A percentile compares a stretch with the other conserved stretches of the same genome.
Conservation (phyloP, 257 asterid genomes). For the Nicotiana sylvestris region DNA sequence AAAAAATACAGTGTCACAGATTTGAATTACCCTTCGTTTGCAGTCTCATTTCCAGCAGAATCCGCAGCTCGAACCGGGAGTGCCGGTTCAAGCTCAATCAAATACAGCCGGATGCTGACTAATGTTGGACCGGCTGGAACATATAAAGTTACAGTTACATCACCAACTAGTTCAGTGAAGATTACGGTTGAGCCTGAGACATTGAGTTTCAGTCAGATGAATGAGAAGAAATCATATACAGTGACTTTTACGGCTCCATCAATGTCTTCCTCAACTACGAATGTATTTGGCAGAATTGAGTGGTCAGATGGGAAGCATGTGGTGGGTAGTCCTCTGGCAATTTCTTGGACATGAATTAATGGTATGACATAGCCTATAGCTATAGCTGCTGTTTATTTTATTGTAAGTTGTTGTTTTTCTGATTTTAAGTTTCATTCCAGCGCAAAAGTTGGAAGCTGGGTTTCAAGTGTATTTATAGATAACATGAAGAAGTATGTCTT, state of each 20-base stretch:
- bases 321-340: slow-evolving; percentile 79
- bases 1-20: slow-evolving; percentile 54
- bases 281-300: slow-evolving; percentile 65
- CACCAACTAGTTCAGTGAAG: slow-evolving; percentile 36
- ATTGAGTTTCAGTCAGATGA: slow-evolving; percentile 42
- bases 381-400: background rate
- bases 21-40: slow-evolving; percentile 88
- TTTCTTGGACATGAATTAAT: slow-evolving; percentile 50
- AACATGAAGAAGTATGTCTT: background rate
- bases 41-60: slow-evolving; percentile 37
- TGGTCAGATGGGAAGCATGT: slow-evolving; percentile 88
- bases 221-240: slow-evolving; percentile 65
- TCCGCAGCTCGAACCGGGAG: slow-evolving; percentile 21
- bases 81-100: slow-evolving; percentile 33
- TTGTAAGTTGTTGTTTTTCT: background rate
- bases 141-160: slow-evolving; percentile 54
- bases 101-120: slow-evolving; percentile 65
- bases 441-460: background rate
- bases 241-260: slow-evolving; percentile 53
- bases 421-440: background rate
- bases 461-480: background rate
- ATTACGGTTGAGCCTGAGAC: slow-evolving; percentile 52
- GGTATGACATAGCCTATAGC: background rate
- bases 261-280: slow-evolving; percentile 43
- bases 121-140: slow-evolving; percentile 72